Evolutionary conservation across 1,139 yeast genomes (phyloP), one percentile per base, ranked within the genome.

Genomic region (Lodderomyces metapsilosis): DNA sequence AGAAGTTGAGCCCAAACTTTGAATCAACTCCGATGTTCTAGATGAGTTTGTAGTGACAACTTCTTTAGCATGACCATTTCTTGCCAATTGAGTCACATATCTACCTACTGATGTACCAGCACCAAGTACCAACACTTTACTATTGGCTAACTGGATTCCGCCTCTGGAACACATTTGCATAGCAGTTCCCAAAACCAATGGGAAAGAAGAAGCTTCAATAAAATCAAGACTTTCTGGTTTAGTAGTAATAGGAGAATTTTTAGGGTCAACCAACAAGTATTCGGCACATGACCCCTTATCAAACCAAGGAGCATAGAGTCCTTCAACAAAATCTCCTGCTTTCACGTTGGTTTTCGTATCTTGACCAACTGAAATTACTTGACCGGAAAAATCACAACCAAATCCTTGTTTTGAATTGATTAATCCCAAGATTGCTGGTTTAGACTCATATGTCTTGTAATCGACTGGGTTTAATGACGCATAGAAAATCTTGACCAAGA

Each of bases 61-160:
- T 41, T 72, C 71, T 32, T 58, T 58, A 3, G 77, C 73, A 3
- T 71, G 63, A 47, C 68, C 74, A 43, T 65, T 58, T 49, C 76
- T 80, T 17, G 82, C 74, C 17, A 85, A 53, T 54, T 83, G 88
- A 22, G 80, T 67, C 2, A 76, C 72, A 61, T 68, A 74, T 45
- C 79, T 60, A 2, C 92, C 95, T 5, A 84, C 85, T n/a, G 83
- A 68, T 1, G 94, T 78, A 4, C 87, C 79, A 11, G 85, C 92
- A 34, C 95, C 95, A 44, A 84, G 68, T 32, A 87, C 68, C 38
- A 86, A 64, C 1, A 85, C 74, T 45, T 64, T 64, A 18, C 44
- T 45, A 34, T 44, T 38, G 18, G 42, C 38, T 8, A 46, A 39
- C 10, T 38, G 39, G 3, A 47, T 38, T 4, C 39, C 45, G 41